Percentiles rank a stretch among this genome's conserved stretches.
phyloP scores from a whole-genome alignment of 2,329 filamentous ascomycete species.

The Hypomyces perniciosus region DNA sequence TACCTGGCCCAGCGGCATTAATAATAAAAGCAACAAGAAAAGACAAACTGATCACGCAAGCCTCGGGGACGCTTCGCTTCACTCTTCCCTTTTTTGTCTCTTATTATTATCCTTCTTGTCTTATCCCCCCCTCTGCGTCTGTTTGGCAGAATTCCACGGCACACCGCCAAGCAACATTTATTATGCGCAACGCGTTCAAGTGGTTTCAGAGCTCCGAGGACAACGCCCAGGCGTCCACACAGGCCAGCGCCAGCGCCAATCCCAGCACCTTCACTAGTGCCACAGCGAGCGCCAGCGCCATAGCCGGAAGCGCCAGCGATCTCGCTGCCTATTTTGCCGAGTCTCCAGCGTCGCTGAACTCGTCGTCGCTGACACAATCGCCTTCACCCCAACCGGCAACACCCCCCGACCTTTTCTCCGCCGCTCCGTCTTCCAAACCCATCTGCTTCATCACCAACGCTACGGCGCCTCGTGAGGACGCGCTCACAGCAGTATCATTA shows the following conservation, averaged over 20 bases:
- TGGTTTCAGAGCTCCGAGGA: slow-evolving; percentile 26
- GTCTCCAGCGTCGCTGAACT: slow-evolving; percentile 30
- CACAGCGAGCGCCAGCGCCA: not conserved
- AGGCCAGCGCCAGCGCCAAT: slow-evolving; percentile 5
- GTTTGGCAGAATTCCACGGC: not conserved
- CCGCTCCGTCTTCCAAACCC: slow-evolving; percentile 27
- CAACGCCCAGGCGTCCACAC: slow-evolving; percentile 9
- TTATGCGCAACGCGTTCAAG: slow-evolving; percentile 19
- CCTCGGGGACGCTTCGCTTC: not conserved
- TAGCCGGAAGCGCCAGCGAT: slow-evolving; percentile 7
- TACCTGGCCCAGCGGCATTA: too few relatives aligned
- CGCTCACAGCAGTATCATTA: slow-evolving; percentile 21
- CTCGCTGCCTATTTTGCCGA: slow-evolving; percentile 22
- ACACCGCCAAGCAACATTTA: slow-evolving; percentile 1
- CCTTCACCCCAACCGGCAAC: slow-evolving; percentile 32
- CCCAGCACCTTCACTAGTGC: slow-evolving; percentile 1
- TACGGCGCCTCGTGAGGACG: slow-evolving; percentile 16
- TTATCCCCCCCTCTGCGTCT: not conserved
- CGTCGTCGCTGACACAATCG: slow-evolving; percentile 29
- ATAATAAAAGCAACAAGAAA: not conserved
- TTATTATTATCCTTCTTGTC: not conserved
- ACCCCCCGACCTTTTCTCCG: slow-evolving; percentile 21
- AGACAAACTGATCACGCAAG: not conserved
- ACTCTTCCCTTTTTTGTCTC: not conserved
- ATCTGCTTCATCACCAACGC: slow-evolving; percentile 26